Base-by-base conservation (phyloP, 1,139 yeast species). In the Trichomonascaceae sp. region DNA sequence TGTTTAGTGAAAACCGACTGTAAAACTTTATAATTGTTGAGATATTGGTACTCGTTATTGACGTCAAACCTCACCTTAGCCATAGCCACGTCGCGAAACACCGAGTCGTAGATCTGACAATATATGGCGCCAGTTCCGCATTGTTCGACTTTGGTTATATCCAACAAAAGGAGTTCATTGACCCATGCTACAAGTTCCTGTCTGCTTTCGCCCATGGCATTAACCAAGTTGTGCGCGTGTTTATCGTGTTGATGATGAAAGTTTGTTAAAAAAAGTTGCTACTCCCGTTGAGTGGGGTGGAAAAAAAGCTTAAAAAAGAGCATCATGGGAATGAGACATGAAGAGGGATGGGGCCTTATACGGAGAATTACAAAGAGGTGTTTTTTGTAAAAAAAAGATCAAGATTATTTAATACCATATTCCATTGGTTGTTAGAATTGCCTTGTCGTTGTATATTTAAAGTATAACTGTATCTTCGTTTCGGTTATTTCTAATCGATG, bases 41-140 rank as follows among this genome's bases (percentile, higher is more conserved):
- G 73, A 62, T 80, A 83, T 60, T 91, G 96, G 68, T 87, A 89
- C 60, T 89, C 96, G 39, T 80, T 75, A 22, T 81, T 79, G 39
- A 83, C 82, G 57, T 83, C 81, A 67, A 85, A 89, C 65, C 80
- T 82, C 57, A 91, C 93, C 61, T 85, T 81, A 53, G 73, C 67
- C 85, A 90, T 81, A 3, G 96, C 93, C 15, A 91, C 78, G 60
- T 88, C 96, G 22, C 86, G 84, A 63, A 78, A 87, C 32, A 93
- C 82, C 22, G 91, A 82, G 70, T 93, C 97, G 75, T 91, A 79
- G 51, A 93, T 78, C 70, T 91, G 97, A 70, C 98, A 90, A 68
- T 87, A 91, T 2, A 89, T 95, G 0, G 96, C 96, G 2, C 99
- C 99, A 2, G 86, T 83, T 18, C 99, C 99, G 67, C 96, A 86